phyloP scores from a whole-genome alignment of 805 yeast species.

The Jamesozyma piceae region DNA sequence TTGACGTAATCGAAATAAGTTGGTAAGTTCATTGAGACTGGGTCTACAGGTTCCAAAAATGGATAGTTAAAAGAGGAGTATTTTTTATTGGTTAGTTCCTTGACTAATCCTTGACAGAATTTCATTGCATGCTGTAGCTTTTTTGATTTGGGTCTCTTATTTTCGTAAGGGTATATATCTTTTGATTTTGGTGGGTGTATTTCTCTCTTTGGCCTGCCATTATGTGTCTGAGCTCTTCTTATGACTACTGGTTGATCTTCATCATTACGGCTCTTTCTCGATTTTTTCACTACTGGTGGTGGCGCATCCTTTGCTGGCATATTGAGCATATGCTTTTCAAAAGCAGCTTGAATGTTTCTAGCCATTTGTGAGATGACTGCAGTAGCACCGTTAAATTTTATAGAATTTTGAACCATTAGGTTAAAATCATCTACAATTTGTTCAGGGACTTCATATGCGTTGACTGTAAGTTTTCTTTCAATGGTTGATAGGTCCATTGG shows the following conservation, averaged over 20 bases:
- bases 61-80: constrained; percentile 82
- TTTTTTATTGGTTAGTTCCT: constrained; percentile 75
- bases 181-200: constrained; percentile 95
- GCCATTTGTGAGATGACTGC: constrained; percentile 88
- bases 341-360: constrained; percentile 77
- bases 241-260: constrained; percentile 34
- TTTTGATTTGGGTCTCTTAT: constrained; percentile 68
- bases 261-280: constrained; percentile 12
- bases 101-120: constrained; percentile 72
- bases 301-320: constrained; percentile 61
- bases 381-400: constrained; percentile 73
- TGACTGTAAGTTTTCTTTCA: constrained; percentile 62
- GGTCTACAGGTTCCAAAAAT: constrained; percentile 88
- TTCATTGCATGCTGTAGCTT: constrained; percentile 83
- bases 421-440: constrained; percentile 71
- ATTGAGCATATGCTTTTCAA: constrained; percentile 85
- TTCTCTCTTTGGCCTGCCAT: constrained; percentile 88
- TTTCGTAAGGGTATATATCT: constrained; percentile 78
- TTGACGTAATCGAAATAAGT: constrained; percentile 78
- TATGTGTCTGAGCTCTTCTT: constrained; percentile 65
- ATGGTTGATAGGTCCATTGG: constrained; percentile 95
- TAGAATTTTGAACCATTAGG: constrained; percentile 76
- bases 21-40: constrained; percentile 88
- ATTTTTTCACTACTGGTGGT: constrained; percentile 22
- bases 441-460: constrained; percentile 64